Evolutionary conservation across 192 early-diverging fungal genomes (phyloP), one percentile per base, ranked within the genome.

Genomic region (Borealophlyctis nickersoniae): DNA sequence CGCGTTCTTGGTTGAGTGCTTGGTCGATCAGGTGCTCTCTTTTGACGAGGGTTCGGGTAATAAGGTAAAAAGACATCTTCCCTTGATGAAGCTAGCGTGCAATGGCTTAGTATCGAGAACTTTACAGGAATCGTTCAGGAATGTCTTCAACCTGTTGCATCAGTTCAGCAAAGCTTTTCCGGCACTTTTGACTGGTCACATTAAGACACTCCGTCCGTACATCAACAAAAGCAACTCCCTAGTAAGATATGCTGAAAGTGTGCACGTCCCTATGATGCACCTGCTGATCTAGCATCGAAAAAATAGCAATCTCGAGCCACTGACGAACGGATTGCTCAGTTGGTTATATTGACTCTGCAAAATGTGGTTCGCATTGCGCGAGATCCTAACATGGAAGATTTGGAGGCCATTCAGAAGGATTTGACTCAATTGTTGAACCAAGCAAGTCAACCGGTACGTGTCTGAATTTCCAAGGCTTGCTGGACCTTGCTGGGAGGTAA

Each of bases 1-100:
- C 24, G 77, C 79, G 29, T 82, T 78, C 57, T 76, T 91, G 33
- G 86, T 92, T 9, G 89, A 93, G 58, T 86, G 87, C 36, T 73
- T 92, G 0, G 79, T 90, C 69, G 91, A 93, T 30, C 78, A 79
- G 49, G 70, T 92, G 33, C 71, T 92, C 36, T 70, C 67, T 14
- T 73, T 86, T 0, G 88, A 93, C 29, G 89, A 91, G 56, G 58
- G 66, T 2, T 60, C 61, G 16, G 66, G 64, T 49, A 67, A n/a
- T n/a, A n/a, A n/a, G n/a, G n/a, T n/a, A n/a, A n/a, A n/a, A n/a
- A n/a, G n/a, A n/a, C n/a, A n/a, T n/a, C n/a, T n/a, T n/a, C n/a
- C n/a, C n/a, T n/a, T 19, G 39, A 45, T 19, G 39, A 45, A 45
- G 7, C 39, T 7, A 45, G 39, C 32, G 49, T 30, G 2, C 33